These are phyloP conservation scores for Pseudoscleropodium purum DNA, from an alignment of 225 moss, liverwort and hornwort genomes.

Conservation along the genomic window DNA sequence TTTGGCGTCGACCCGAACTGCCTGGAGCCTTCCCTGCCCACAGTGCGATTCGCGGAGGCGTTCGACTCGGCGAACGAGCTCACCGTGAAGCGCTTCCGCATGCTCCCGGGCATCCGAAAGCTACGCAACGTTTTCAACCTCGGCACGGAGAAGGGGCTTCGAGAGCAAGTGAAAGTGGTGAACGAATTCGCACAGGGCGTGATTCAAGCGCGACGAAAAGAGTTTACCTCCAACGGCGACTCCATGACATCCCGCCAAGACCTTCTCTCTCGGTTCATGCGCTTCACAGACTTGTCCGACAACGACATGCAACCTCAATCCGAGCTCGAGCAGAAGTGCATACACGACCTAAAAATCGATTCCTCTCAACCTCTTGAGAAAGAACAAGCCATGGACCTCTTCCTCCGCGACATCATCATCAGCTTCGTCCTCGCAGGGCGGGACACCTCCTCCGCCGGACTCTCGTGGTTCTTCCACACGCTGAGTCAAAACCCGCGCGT, in stretches of 20 bases:
- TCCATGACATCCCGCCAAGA: conserved; percentile 1
- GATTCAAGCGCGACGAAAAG: conserved; percentile 28
- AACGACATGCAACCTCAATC: not conserved
- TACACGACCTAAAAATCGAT: not conserved
- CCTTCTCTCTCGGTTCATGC: conserved; percentile 56
- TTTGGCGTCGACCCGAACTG: conserved; percentile 60
- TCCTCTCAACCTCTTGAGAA: not conserved
- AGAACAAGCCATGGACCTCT: conserved; percentile 12
- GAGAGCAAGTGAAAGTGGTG: conserved; percentile 15
- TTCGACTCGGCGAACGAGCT: conserved; percentile 27
- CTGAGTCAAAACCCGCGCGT: conserved; percentile 10
- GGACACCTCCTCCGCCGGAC: conserved; percentile 12
- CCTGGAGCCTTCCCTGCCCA: conserved; percentile 26
- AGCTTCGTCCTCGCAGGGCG: conserved; percentile 42
- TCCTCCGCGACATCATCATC: conserved; percentile 34
- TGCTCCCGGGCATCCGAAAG: not conserved
- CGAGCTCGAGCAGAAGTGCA: conserved; percentile 15
- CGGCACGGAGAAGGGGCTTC: not conserved
- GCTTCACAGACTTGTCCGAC: not conserved
- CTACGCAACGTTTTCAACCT: not conserved
- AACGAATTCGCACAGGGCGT: conserved; percentile 37
- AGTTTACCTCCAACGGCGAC: not conserved
- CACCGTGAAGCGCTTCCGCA: not conserved
- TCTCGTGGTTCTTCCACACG: conserved; percentile 13
- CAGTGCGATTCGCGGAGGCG: conserved; percentile 24